phyloP scores from a whole-genome alignment of 257 asterid species.

The Linderniella brevidens region DNA sequence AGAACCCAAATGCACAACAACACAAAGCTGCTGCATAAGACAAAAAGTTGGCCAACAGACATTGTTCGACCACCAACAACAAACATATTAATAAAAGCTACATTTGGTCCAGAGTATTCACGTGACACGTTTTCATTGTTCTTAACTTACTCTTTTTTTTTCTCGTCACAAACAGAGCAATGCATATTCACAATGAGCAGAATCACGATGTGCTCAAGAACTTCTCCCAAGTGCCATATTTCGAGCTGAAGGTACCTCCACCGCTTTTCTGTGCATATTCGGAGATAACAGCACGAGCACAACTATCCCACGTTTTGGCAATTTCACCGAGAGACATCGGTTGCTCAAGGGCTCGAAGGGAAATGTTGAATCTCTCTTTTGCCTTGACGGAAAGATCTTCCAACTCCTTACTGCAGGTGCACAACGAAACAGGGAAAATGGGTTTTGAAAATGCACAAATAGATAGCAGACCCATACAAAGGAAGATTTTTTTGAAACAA shows the following conservation, averaged over 20 bases:
- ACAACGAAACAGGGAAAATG: neutral
- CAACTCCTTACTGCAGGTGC: conserved; percentile 42
- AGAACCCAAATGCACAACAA: too few species aligned
- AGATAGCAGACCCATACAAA: neutral
- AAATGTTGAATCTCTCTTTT: conserved; percentile 55
- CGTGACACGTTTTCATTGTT: too few species aligned
- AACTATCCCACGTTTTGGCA: conserved; percentile 70
- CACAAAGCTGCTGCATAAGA: too few species aligned
- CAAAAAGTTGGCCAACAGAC: too few species aligned
- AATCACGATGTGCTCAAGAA: conserved; percentile 42
- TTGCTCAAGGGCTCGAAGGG: conserved; percentile 51
- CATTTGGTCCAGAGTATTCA: too few species aligned
- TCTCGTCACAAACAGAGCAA: too few species aligned
- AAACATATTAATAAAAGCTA: too few species aligned
- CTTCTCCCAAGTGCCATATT: conserved; percentile 70
- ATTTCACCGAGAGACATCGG: conserved; percentile 69
- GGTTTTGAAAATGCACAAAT: neutral
- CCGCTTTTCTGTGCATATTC: conserved; percentile 66
- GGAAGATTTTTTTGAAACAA: too few species aligned
- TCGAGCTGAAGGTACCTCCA: conserved; percentile 80
- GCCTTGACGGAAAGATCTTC: conserved; percentile 63
- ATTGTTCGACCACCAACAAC: too few species aligned
- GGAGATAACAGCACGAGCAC: conserved; percentile 52
- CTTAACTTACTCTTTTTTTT: too few species aligned
- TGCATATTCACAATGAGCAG: neutral